Conservation (phyloP, 192 early-diverging fungal species). For the Umbelopsis isabellina region DNA sequence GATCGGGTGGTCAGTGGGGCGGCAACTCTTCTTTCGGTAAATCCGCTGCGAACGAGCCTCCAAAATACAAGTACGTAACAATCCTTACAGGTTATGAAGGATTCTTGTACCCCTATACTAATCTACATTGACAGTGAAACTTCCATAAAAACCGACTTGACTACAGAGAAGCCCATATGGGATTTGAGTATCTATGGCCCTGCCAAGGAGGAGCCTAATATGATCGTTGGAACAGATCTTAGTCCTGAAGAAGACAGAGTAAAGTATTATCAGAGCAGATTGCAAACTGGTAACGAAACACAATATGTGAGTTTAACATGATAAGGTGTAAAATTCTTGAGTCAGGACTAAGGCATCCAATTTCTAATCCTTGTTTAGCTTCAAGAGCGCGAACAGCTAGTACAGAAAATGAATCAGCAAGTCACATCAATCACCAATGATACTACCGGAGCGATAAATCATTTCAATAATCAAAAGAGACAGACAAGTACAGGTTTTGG, state of each 20-base stretch:
- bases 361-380: slow-evolving; percentile 31
- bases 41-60: slow-evolving; percentile 34
- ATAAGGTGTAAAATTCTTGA: neutral
- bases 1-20: neutral
- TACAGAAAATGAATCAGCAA: slow-evolving; percentile 41
- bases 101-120: slow-evolving; percentile 12
- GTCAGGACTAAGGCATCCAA: neutral
- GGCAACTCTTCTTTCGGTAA: slow-evolving; percentile 49
- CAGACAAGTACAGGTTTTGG: slow-evolving; percentile 34
- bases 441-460: slow-evolving; percentile 38
- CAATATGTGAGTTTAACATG: slow-evolving; percentile 32
- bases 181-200: slow-evolving; percentile 62
- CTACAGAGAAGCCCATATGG: slow-evolving; percentile 53
- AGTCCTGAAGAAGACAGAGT: slow-evolving; percentile 67
- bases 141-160: slow-evolving; percentile 44
- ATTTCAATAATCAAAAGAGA: slow-evolving; percentile 38
- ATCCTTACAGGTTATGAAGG: slow-evolving; percentile 18
- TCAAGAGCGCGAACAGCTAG: slow-evolving; percentile 38
- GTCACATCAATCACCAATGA: slow-evolving; percentile 42
- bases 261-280: slow-evolving; percentile 48
- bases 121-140: slow-evolving; percentile 38
- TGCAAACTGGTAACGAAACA: slow-evolving; percentile 21
- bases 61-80: slow-evolving; percentile 43
- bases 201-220: slow-evolving; percentile 57
- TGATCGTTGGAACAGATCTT: slow-evolving; percentile 62